These are phyloP conservation scores for Dothiorella sarmentorum DNA, from an alignment of 2,329 filamentous ascomycete species.

Conservation along the genomic window DNA sequence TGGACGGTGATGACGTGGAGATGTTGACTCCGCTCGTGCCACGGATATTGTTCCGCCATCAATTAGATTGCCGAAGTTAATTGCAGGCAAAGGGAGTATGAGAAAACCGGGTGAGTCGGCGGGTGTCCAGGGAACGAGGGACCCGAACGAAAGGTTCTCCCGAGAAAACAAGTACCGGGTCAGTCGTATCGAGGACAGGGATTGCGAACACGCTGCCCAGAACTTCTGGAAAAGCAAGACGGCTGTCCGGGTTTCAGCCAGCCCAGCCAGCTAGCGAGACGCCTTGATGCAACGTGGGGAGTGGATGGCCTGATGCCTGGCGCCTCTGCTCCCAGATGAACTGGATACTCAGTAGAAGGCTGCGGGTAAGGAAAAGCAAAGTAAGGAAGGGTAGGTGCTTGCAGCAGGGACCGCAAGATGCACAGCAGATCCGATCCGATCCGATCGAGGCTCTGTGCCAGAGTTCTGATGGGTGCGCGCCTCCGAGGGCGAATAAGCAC, in stretches of 20 bases:
- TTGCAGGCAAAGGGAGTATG: neutral
- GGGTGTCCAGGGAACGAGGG: neutral
- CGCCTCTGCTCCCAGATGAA: neutral
- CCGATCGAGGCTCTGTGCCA: slow-evolving; percentile 4
- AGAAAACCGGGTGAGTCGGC: neutral
- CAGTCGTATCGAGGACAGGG: slow-evolving; percentile 2
- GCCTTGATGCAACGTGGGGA: slow-evolving; percentile 2
- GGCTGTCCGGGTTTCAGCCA: neutral
- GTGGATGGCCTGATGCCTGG: slow-evolving; percentile 4
- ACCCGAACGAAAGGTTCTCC: slow-evolving; percentile 5
- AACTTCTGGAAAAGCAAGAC: slow-evolving; percentile 2
- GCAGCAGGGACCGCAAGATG: neutral
- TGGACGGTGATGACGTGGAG: neutral
- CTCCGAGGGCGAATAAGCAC: neutral
- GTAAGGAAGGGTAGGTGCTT: neutral
- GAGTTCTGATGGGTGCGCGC: neutral
- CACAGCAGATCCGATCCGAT: slow-evolving; percentile 3
- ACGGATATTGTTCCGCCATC: neutral
- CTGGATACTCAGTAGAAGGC: neutral
- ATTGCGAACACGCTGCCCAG: neutral
- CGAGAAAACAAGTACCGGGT: neutral
- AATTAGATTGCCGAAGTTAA: neutral
- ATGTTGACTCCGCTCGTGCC: neutral
- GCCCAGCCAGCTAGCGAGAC: neutral
- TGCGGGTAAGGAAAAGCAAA: neutral